These are phyloP conservation scores for Boeremia exigua DNA, from an alignment of 2,329 filamentous ascomycete genomes.

Conservation along the genomic window DNA sequence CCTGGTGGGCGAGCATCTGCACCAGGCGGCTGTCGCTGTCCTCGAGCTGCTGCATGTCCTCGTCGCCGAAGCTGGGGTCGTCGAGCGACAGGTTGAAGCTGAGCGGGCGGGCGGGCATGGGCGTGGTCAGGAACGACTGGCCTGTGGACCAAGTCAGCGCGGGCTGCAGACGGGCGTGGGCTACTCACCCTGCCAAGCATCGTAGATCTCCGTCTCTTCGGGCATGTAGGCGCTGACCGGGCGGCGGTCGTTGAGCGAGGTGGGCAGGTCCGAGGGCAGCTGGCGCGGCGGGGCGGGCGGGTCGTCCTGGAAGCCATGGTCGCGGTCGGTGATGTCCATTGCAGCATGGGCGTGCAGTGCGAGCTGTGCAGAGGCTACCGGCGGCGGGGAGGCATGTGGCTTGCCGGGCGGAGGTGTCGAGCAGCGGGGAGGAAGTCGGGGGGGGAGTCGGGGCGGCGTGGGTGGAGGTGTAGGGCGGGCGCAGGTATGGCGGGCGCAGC, in stretches of 20 bases:
- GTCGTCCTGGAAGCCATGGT: slow-evolving; percentile 45
- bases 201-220: slow-evolving; percentile 93
- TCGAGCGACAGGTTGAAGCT: slow-evolving; percentile 86
- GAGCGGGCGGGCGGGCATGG: slow-evolving; percentile 81
- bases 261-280: slow-evolving; percentile 86
- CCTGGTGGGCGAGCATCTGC: slow-evolving; percentile 95
- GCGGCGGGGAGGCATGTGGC: background rate
- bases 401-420: slow-evolving; percentile 11
- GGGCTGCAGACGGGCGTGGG: background rate
- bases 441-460: too few species aligned
- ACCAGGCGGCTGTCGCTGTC: slow-evolving; percentile 89
- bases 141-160: slow-evolving; percentile 59
- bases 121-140: slow-evolving; percentile 90
- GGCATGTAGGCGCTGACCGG: slow-evolving; percentile 67
- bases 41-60: slow-evolving; percentile 62
- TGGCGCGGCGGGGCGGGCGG: slow-evolving; percentile 47
- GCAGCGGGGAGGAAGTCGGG: too few species aligned
- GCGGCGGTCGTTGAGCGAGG: slow-evolving; percentile 86
- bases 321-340: slow-evolving; percentile 46
- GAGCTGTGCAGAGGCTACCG: background rate
- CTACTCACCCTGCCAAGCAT: slow-evolving; percentile 91
- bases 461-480: too few species aligned
- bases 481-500: too few species aligned
- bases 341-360: slow-evolving; percentile 32
- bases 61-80: slow-evolving; percentile 75